A percentile compares a stretch with the other conserved stretches of the same genome.
Conservation (phyloP, 371 early-diverging fungal species). For the Actinomortierella ambigua region DNA sequence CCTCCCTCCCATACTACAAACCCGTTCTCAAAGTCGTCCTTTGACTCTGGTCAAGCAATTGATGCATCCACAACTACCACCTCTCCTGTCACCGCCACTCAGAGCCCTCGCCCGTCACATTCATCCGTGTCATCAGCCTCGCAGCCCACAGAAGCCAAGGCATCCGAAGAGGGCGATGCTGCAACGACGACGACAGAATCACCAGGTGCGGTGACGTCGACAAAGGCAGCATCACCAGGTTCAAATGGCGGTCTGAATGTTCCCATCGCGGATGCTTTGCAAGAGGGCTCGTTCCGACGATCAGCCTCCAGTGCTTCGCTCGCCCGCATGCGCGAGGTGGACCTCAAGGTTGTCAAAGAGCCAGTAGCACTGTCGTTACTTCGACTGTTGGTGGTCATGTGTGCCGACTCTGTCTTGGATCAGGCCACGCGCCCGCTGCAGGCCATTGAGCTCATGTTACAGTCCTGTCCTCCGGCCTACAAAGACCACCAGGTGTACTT, state of each 20-base stretch:
- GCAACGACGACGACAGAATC: conserved; percentile 11
- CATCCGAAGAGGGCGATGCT: conserved; percentile 9
- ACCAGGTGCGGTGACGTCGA: conserved; percentile 16
- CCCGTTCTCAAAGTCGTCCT: not conserved
- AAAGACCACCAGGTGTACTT: conserved; percentile 52
- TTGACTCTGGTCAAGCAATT: not conserved
- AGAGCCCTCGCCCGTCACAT: conserved; percentile 17
- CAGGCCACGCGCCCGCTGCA: conserved; percentile 48
- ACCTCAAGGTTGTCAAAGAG: conserved; percentile 46
- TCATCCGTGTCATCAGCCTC: conserved; percentile 34
- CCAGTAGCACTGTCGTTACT: conserved; percentile 47
- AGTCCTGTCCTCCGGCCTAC: conserved; percentile 45
- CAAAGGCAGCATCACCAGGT: conserved; percentile 2
- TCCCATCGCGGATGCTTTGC: conserved; percentile 13
- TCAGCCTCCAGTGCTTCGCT: conserved; percentile 25
- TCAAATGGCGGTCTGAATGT: not conserved
- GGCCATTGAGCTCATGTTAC: conserved; percentile 53
- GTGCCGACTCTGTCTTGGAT: conserved; percentile 61
- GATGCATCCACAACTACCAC: not conserved
- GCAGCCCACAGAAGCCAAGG: conserved; percentile 16
- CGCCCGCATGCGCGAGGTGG: conserved; percentile 36
- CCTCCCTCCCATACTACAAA: conserved; percentile 4
- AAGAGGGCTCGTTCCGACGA: conserved; percentile 39
- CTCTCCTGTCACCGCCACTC: not conserved
- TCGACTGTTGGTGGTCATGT: conserved; percentile 61